Evolutionary conservation across 441 rosid species (phyloP).

Genomic region (Flueggea neowawraea): DNA sequence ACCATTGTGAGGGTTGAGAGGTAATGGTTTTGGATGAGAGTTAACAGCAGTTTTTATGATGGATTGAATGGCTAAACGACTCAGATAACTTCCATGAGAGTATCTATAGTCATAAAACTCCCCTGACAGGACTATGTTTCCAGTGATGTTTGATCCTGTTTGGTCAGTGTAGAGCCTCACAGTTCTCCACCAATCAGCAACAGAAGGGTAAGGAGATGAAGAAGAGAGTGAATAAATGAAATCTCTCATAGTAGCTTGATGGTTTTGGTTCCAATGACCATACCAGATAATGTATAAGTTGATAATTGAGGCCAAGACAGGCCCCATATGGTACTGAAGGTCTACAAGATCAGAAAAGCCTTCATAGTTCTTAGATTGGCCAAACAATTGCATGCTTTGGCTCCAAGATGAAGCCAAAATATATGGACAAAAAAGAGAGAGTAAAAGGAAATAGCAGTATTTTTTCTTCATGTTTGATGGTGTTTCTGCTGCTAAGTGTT

Average conservation of each 20-base stretch:
- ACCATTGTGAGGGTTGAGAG: constrained; percentile 53
- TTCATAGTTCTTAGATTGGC: constrained; percentile 38
- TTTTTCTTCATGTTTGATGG: constrained; percentile 20
- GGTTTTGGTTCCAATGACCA: constrained; percentile 55
- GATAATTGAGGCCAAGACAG: constrained; percentile 50
- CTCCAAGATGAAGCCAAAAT: constrained; percentile 22
- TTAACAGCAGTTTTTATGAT: constrained; percentile 41
- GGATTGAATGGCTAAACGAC: constrained; percentile 48
- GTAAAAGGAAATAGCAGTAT: constrained; percentile 13
- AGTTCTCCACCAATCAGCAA: constrained; percentile 62
- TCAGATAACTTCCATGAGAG: constrained; percentile 52
- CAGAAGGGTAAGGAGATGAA: constrained; percentile 49
- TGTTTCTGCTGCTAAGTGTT: neutral
- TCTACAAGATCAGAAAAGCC: constrained; percentile 53
- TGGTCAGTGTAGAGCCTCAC: constrained; percentile 57
- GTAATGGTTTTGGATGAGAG: constrained; percentile 26
- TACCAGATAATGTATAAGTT: constrained; percentile 57
- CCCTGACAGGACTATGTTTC: constrained; percentile 33
- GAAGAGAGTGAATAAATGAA: constrained; percentile 52
- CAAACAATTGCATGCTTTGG: constrained; percentile 17
- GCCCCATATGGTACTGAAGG: constrained; percentile 67
- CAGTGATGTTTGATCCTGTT: constrained; percentile 56
- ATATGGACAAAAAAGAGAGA: constrained; percentile 11
- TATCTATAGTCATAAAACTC: constrained; percentile 40
- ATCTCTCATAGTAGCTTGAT: constrained; percentile 50